Percentiles rank a stretch among this genome's conserved stretches.
Conservation (phyloP, 805 yeast species). For the Candida awuae region DNA sequence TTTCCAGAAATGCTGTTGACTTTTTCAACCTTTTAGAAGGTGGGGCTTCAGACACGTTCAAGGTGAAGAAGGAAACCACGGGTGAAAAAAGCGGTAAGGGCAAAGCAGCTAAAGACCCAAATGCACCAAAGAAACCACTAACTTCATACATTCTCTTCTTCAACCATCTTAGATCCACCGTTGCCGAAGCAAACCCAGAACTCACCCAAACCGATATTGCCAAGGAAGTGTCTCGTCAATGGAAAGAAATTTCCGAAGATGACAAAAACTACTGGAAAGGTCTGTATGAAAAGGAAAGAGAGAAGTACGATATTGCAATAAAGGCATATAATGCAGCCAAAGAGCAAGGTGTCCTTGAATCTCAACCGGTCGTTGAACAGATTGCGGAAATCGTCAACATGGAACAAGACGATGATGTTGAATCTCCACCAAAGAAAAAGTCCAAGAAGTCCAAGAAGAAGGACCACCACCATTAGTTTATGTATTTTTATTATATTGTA, state of each 20-base stretch:
- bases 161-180: slow-evolving; percentile 60
- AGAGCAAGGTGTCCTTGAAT: slow-evolving; percentile 1
- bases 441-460: slow-evolving; percentile 27
- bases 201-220: slow-evolving; percentile 72
- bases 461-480: background rate
- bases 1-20: slow-evolving; percentile 71
- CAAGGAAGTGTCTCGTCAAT: slow-evolving; percentile 65
- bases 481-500: too few species aligned
- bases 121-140: slow-evolving; percentile 92
- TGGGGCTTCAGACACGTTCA: background rate
- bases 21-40: slow-evolving; percentile 49
- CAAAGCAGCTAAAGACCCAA: slow-evolving; percentile 62
- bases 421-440: slow-evolving; percentile 45
- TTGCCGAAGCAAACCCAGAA: slow-evolving; percentile 66
- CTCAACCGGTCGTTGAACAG: background rate
- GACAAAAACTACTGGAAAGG: slow-evolving; percentile 71
- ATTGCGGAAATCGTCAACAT: background rate
- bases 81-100: slow-evolving; percentile 39
- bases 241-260: slow-evolving; percentile 64
- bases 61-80: background rate
- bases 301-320: slow-evolving; percentile 26
- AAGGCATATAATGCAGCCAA: slow-evolving; percentile 19
- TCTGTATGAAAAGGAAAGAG: slow-evolving; percentile 41
- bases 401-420: slow-evolving; percentile 2
- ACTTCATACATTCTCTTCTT: slow-evolving; percentile 80